These are phyloP conservation scores for Candida koratica DNA, from an alignment of 805 yeast genomes.

Conservation along the genomic window DNA sequence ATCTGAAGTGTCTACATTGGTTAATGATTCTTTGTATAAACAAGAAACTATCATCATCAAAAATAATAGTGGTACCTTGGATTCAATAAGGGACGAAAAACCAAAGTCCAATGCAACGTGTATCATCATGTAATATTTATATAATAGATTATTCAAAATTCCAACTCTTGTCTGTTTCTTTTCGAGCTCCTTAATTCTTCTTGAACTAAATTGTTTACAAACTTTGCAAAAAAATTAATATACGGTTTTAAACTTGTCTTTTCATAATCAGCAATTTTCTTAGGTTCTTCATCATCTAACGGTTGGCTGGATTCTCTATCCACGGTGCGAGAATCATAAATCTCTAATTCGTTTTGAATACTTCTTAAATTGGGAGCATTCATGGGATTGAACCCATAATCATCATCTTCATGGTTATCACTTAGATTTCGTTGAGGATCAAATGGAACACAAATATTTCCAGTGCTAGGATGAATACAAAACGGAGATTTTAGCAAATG, in stretches of 20 bases:
- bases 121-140: constrained; percentile 1
- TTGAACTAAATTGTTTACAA: constrained; percentile 53
- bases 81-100: constrained; percentile 18
- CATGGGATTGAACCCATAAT: constrained; percentile 67
- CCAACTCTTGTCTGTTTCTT: constrained; percentile 33
- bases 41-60: constrained; percentile 34
- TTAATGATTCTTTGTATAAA: constrained; percentile 7
- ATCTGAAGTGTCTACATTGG: constrained; percentile 15
- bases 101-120: constrained; percentile 1
- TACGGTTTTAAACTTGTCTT: constrained; percentile 70
- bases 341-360: constrained; percentile 61
- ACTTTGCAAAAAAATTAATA: constrained; percentile 59
- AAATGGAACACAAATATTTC: constrained; percentile 90
- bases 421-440: constrained; percentile 43
- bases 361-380: constrained; percentile 70
- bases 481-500: constrained; percentile 95
- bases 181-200: constrained; percentile 44
- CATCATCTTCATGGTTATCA: constrained; percentile 32
- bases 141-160: constrained; percentile 19
- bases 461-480: constrained; percentile 95
- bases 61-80: constrained; percentile 35
- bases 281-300: constrained; percentile 14
- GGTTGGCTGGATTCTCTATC: constrained; percentile 26
- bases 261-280: constrained; percentile 46
- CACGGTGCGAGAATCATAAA: constrained; percentile 37